These are phyloP conservation scores for Hyaloscypha bicolor DNA, from an alignment of 495 filamentous ascomycete species.

Conservation along the genomic window DNA sequence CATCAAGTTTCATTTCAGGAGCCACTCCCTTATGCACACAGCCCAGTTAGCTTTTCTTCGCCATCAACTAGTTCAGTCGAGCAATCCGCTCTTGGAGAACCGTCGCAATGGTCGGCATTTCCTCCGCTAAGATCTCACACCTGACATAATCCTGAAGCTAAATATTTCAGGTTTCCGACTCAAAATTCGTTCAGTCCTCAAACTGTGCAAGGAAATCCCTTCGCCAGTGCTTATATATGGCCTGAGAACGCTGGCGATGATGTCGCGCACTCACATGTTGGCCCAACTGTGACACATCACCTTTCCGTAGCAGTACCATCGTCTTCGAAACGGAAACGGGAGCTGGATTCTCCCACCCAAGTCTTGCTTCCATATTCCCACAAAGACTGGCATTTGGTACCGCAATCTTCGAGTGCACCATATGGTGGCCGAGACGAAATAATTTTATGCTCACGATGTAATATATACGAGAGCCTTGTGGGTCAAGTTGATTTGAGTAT, in stretches of 20 bases:
- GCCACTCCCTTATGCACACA: not conserved
- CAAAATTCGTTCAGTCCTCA: not conserved
- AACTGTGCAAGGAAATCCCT: not conserved
- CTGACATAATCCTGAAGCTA: not conserved
- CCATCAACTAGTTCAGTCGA: not conserved
- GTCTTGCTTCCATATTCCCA: conserved; percentile 1
- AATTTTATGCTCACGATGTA: conserved; percentile 4
- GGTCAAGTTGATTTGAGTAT: not conserved
- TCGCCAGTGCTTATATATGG: not conserved
- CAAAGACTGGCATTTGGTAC: not conserved
- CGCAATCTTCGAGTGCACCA: not conserved
- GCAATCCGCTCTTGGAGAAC: conserved; percentile 6
- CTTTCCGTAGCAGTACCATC: not conserved
- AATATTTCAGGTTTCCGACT: not conserved
- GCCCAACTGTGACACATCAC: not conserved
- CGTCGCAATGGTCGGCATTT: not conserved
- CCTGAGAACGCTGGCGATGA: not conserved
- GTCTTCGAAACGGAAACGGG: not conserved
- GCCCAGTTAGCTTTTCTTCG: not conserved
- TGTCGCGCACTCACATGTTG: not conserved
- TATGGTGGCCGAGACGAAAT: not conserved
- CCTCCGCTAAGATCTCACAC: not conserved
- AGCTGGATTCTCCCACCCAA: not conserved
- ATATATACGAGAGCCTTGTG: conserved; percentile 2
- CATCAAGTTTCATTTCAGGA: not conserved